Conservation (phyloP, 2,329 filamentous ascomycete genomes). For the Penicillium sp. region DNA sequence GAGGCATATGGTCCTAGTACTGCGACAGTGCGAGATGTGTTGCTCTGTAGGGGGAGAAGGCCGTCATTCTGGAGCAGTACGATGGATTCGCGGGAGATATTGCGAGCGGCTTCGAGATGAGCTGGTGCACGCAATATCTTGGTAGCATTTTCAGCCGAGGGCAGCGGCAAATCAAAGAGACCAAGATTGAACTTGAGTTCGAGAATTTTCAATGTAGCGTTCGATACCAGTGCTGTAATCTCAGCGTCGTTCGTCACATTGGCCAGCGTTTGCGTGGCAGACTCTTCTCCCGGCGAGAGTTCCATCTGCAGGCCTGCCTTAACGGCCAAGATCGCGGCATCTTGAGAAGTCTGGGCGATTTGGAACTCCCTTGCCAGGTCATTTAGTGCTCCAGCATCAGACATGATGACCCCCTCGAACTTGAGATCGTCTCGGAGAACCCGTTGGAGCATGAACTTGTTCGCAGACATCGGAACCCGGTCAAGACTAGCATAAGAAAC, state of each 20-base stretch:
- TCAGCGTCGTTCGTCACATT: background rate
- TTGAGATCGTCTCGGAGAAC: background rate
- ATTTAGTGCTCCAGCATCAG: background rate
- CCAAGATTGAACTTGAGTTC: background rate
- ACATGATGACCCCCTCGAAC: background rate
- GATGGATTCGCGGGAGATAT: conserved; percentile 1
- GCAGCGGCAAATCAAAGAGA: background rate
- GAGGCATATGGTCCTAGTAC: background rate
- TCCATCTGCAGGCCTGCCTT: conserved; percentile 1
- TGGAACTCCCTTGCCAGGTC: background rate
- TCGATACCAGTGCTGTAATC: background rate
- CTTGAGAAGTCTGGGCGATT: background rate
- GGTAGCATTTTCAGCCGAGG: background rate
- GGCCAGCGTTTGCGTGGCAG: conserved; percentile 1
- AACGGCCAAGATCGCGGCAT: background rate
- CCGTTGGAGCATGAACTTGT: background rate
- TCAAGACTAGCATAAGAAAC: background rate
- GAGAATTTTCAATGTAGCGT: background rate
- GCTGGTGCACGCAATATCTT: background rate
- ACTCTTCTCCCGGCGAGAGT: background rate
- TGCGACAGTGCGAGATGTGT: background rate
- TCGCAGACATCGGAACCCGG: background rate
- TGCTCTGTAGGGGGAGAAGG: background rate
- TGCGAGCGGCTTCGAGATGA: background rate
- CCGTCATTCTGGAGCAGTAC: conserved; percentile 1